phyloP scores from a whole-genome alignment of 2,329 filamentous ascomycete species.

The Lecanicillium sp. region DNA sequence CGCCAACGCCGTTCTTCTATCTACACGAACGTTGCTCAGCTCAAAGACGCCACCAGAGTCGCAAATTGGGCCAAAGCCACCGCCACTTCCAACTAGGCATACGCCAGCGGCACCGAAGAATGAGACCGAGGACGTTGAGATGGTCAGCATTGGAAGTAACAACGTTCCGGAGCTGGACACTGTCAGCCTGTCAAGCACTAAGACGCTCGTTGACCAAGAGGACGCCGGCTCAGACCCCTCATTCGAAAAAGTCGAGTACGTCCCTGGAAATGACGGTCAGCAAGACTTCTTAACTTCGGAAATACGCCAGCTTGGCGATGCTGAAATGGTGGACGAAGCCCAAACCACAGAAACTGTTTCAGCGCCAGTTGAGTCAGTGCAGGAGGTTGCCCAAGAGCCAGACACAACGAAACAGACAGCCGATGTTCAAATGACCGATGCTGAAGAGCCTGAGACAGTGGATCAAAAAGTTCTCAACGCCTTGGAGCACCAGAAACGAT shows the following conservation, averaged over 20 bases:
- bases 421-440: conserved; percentile 23
- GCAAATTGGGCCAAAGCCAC: conserved; percentile 24
- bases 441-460: conserved; percentile 27
- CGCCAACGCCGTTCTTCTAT: conserved; percentile 69
- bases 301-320: conserved; percentile 10
- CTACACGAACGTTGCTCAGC: conserved; percentile 30
- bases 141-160: conserved; percentile 25
- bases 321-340: conserved; percentile 14
- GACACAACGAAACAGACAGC: background rate
- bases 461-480: conserved; percentile 38
- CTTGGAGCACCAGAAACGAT: conserved; percentile 37
- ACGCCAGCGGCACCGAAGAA: conserved; percentile 25
- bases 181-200: conserved; percentile 41
- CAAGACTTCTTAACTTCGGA: conserved; percentile 13
- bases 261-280: conserved; percentile 9
- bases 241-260: conserved; percentile 24
- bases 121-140: conserved; percentile 22
- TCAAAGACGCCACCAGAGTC: conserved; percentile 19
- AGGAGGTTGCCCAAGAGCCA: no score
- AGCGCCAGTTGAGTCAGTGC: no score
- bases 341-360: background rate
- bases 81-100: conserved; percentile 43
- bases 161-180: conserved; percentile 26
- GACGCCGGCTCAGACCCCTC: conserved; percentile 29
- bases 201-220: conserved; percentile 40